Base-by-base conservation (phyloP, 148 eudicot species). In the Oxyria digyna region DNA sequence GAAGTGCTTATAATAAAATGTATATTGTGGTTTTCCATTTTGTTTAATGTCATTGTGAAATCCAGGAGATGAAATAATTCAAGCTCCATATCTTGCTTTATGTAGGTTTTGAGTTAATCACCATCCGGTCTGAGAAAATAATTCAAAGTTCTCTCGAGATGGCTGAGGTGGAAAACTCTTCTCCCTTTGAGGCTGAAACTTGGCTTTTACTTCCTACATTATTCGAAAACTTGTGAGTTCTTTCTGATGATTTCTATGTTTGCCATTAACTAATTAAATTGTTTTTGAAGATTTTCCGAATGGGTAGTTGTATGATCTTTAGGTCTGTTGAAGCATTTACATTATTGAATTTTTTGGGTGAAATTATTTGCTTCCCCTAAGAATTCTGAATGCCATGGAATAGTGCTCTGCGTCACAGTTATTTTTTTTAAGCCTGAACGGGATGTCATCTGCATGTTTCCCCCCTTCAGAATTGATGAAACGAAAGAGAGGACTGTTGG, bases 151-250 rank as follows among this genome's bases (percentile, higher is more conserved):
- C 97, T 18, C 77, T 89, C 50, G 98, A 92, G 78, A 92, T 92
- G 98, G 98, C 98, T 84, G 96, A 92, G 80, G 69, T 89, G 75
- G 98, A 92, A 79, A 92, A 92, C 79, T 87, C 88, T 74, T 84
- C 96, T 62, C 87, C 96, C 42, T 78, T 80, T 70, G 98, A 92
- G 76, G 97, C 97, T 73, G 87, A 85, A 71, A 83, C 76, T 73
- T 92, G 96, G 96, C 78, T 83, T 83, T 74, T 92, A 70, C 76
- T 42, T 75, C 91, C 96, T 35, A 74, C 63, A 64, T 50, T 89
- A 29, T 75, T 79, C 23, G 79, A 72, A 18, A 50, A 62, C 69
- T 67, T 81, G 98, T 92, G 86, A 84, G 91, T 57, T 69, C 12
- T 26, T 70, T n/a, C 35, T 32, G 11, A n/a, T 71, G 15, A 5